phyloP scores from a whole-genome alignment of 805 yeast genomes.

The Lipomyces chichibuensis region DNA sequence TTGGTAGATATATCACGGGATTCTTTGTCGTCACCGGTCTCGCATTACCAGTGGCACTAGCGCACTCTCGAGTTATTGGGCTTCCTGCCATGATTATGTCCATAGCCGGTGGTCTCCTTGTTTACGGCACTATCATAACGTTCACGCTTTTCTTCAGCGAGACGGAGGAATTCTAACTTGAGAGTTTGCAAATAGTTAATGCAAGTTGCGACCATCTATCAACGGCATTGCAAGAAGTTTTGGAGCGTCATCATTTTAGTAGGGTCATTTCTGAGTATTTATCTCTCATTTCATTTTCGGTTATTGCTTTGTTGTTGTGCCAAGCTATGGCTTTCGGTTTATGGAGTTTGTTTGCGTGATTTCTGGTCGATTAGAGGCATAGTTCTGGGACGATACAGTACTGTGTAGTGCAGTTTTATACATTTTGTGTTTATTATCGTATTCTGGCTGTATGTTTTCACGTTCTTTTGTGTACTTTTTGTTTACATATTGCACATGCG shows the following conservation, averaged over 20 bases:
- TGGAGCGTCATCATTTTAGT: not conserved
- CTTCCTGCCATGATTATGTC: slow-evolving; percentile 74
- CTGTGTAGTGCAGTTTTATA: too few species aligned
- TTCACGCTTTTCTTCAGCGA: slow-evolving; percentile 75
- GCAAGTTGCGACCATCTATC: not conserved
- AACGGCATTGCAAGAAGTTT: not conserved
- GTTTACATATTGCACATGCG: not conserved
- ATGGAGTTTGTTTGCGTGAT: not conserved
- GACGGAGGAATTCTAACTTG: slow-evolving; percentile 47
- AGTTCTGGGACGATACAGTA: not conserved
- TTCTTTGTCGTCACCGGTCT: slow-evolving; percentile 75
- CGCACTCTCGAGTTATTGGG: slow-evolving; percentile 75
- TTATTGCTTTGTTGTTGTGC: not conserved
- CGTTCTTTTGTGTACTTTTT: not conserved
- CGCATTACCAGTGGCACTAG: slow-evolving; percentile 71
- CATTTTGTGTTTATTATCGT: not conserved
- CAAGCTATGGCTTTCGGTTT: not conserved
- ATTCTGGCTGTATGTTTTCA: not conserved
- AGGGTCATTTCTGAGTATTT: not conserved
- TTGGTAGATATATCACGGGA: slow-evolving; percentile 79
- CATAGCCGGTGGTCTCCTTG: slow-evolving; percentile 78
- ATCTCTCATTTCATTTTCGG: not conserved
- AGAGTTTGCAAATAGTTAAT: not conserved
- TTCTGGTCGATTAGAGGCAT: not conserved
- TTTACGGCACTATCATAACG: slow-evolving; percentile 79